A percentile compares a stretch with the other conserved stretches of the same genome.
Evolutionary conservation across 192 early-diverging fungal genomes (phyloP).

Genomic region (Oehlia diaphana): DNA sequence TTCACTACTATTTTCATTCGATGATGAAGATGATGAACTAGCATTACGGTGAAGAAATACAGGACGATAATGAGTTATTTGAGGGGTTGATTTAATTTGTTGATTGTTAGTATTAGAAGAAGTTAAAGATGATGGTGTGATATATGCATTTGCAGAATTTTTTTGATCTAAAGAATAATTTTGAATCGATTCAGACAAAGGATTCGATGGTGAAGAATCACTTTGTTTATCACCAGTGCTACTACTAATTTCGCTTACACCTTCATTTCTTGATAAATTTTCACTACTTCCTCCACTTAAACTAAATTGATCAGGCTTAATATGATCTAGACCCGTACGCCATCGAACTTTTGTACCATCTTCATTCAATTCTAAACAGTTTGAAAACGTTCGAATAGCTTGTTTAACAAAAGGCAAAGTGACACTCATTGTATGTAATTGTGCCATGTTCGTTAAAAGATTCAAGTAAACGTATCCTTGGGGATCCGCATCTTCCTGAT

Average conservation of each 20-base stretch:
- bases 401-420: constrained; percentile 14
- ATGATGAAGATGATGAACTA: not conserved
- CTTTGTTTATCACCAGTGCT: not conserved
- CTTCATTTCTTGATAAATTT: not conserved
- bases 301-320: not conserved
- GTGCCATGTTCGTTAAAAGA: constrained; percentile 17
- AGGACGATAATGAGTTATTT: constrained; percentile 18
- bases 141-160: not conserved
- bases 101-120: not conserved
- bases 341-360: constrained; percentile 21
- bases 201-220: not conserved
- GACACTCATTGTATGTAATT: constrained; percentile 15
- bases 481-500: constrained; percentile 15
- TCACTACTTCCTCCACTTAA: constrained; percentile 4
- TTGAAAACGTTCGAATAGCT: constrained; percentile 17
- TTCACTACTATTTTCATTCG: not conserved
- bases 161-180: not conserved
- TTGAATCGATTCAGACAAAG: not conserved
- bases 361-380: constrained; percentile 14
- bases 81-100: constrained; percentile 13
- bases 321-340: not conserved
- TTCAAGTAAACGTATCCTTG: constrained; percentile 9
- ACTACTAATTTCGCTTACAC: not conserved
- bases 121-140: constrained; percentile 10
- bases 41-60: constrained; percentile 4